These are phyloP conservation scores for Ceratobasidium sp. DNA, from an alignment of 1,284 basidiomycete genomes.

Conservation along the genomic window DNA sequence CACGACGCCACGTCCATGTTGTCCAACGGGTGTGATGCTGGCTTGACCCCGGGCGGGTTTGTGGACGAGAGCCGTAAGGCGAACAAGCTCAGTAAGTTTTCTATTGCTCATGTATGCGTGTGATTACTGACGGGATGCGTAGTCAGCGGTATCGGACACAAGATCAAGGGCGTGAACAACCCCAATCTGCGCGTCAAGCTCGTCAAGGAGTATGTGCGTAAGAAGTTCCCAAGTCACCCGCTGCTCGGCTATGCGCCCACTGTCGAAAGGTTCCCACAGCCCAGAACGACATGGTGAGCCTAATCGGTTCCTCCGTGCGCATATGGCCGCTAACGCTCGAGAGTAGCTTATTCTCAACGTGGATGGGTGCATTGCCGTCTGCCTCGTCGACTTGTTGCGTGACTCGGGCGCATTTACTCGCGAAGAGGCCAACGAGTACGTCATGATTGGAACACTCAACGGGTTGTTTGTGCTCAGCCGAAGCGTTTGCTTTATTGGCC, in stretches of 20 bases:
- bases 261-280: slow-evolving; percentile 96
- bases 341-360: slow-evolving; percentile 89
- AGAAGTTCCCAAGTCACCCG: slow-evolving; percentile 95
- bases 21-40: slow-evolving; percentile 89
- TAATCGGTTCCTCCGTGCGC: slow-evolving; percentile 44
- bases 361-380: slow-evolving; percentile 97
- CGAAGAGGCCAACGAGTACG: slow-evolving; percentile 98
- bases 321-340: background rate
- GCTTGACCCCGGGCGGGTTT: slow-evolving; percentile 96
- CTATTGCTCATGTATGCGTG: background rate
- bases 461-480: slow-evolving; percentile 98
- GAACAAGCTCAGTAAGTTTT: slow-evolving; percentile 89
- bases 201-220: slow-evolving; percentile 96
- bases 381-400: slow-evolving; percentile 95
- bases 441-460: slow-evolving; percentile 94
- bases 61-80: slow-evolving; percentile 96
- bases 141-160: slow-evolving; percentile 99
- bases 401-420: slow-evolving; percentile 95
- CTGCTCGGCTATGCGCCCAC: slow-evolving; percentile 98
- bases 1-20: slow-evolving; percentile 98
- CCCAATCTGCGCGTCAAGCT: slow-evolving; percentile 97
- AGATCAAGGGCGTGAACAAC: slow-evolving; percentile 99
- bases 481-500: slow-evolving; percentile 96
- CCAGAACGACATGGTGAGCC: slow-evolving; percentile 93
- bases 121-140: slow-evolving; percentile 5